Percentiles rank a stretch among this genome's conserved stretches.
Conservation (phyloP, 305 asterid genomes). For the Fraxinus albicans region DNA sequence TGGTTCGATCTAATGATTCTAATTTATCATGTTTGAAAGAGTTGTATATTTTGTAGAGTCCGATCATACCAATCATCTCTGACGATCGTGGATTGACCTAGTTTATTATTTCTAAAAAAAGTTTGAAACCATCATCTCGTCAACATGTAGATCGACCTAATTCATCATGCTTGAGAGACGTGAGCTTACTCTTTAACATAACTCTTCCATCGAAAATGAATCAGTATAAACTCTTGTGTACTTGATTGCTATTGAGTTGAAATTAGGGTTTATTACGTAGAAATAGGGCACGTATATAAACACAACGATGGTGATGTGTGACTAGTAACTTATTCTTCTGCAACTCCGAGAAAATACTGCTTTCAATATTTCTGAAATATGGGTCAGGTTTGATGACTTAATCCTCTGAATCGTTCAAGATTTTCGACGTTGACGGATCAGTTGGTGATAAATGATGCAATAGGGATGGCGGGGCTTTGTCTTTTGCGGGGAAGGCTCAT, state of each 20-base stretch:
- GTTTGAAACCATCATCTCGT: neutral
- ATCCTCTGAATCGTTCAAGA: neutral
- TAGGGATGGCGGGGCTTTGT: slow-evolving; percentile 29
- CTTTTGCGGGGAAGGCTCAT: slow-evolving; percentile 25
- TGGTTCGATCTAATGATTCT: too few species aligned
- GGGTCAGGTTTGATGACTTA: slow-evolving; percentile 5
- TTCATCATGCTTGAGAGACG: neutral
- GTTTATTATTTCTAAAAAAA: too few species aligned
- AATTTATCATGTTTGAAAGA: too few species aligned
- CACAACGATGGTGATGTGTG: neutral
- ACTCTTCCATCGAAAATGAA: too few species aligned
- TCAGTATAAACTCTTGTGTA: too few species aligned
- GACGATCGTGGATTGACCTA: neutral
- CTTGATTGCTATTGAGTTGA: too few species aligned
- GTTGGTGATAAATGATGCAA: neutral
- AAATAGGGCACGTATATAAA: too few species aligned
- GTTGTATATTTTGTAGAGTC: neutral
- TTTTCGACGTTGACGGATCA: neutral
- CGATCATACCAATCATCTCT: too few species aligned
- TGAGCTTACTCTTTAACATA: neutral
- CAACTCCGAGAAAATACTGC: neutral
- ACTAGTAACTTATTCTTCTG: too few species aligned
- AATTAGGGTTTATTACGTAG: too few species aligned
- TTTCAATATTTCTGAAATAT: neutral
- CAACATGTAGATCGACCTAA: neutral